Conservation (phyloP, 1,284 basidiomycete genomes). For the Peniophora sp. region DNA sequence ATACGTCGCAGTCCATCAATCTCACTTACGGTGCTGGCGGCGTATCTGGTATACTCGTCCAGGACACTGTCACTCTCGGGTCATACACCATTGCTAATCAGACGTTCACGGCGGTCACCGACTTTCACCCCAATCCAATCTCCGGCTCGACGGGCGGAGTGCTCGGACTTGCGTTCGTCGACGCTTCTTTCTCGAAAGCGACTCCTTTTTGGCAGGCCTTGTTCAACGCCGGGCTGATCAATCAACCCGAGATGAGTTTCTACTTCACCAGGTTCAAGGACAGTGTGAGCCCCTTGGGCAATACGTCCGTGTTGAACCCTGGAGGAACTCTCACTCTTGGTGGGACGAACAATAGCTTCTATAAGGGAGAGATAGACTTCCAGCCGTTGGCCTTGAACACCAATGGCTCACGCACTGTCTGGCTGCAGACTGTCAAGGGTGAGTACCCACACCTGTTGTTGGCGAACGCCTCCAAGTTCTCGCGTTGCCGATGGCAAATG, state of each 20-base stretch:
- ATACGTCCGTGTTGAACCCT: slow-evolving; percentile 24
- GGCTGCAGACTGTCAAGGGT: slow-evolving; percentile 31
- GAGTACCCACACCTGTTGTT: no score
- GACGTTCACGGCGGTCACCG: slow-evolving; percentile 23
- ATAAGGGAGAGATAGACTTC: slow-evolving; percentile 59
- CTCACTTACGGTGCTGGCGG: slow-evolving; percentile 26
- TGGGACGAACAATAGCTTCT: slow-evolving; percentile 59
- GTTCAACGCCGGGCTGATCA: slow-evolving; percentile 35
- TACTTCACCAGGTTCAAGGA: slow-evolving; percentile 33
- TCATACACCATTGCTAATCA: slow-evolving; percentile 37
- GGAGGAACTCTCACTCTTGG: slow-evolving; percentile 74
- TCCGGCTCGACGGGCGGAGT: slow-evolving; percentile 16
- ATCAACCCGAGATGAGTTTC: slow-evolving; percentile 52
- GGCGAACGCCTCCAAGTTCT: no score
- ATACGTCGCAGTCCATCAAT: slow-evolving; percentile 5
- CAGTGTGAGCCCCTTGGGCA: slow-evolving; percentile 13
- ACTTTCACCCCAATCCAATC: slow-evolving; percentile 10
- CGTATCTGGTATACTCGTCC: slow-evolving; percentile 10
- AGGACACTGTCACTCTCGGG: slow-evolving; percentile 34
- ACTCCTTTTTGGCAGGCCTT: slow-evolving; percentile 70
- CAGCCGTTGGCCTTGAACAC: slow-evolving; percentile 26
- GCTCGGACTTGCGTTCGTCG: slow-evolving; percentile 33
- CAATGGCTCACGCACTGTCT: slow-evolving; percentile 32
- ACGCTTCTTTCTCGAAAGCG: slow-evolving; percentile 33
- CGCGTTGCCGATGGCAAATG: no score